These are phyloP conservation scores for Coemansia asiatica DNA, from an alignment of 192 early-diverging fungal genomes.

Conservation along the genomic window DNA sequence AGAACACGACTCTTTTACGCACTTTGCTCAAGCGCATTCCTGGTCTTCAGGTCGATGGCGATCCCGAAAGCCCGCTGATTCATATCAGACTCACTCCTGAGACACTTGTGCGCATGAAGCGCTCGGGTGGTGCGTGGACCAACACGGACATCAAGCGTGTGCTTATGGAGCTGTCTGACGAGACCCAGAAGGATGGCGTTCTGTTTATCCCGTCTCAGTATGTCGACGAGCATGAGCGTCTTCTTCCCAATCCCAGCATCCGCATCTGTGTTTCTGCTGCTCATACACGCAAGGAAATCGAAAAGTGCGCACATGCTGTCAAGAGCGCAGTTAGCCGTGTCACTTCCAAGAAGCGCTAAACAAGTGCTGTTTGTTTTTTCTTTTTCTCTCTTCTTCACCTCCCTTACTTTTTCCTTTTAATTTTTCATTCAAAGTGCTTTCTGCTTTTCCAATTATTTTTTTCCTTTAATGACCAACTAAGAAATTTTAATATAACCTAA, in stretches of 20 bases:
- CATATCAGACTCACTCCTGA: constrained; percentile 68
- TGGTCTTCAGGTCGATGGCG: constrained; percentile 56
- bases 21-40: constrained; percentile 56
- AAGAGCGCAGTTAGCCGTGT: constrained; percentile 64
- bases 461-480: no score
- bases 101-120: constrained; percentile 67
- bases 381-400: no score
- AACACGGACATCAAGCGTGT: constrained; percentile 56
- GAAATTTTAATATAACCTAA: neutral
- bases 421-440: neutral
- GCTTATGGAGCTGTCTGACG: constrained; percentile 81
- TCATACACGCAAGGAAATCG: constrained; percentile 79
- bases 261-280: constrained; percentile 74
- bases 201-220: constrained; percentile 87
- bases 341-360: constrained; percentile 51
- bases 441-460: neutral
- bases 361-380: neutral
- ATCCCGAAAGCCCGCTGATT: constrained; percentile 65
- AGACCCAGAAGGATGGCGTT: constrained; percentile 77
- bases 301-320: constrained; percentile 77
- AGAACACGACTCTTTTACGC: constrained; percentile 67
- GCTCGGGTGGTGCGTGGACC: constrained; percentile 55
- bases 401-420: no score
- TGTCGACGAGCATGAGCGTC: constrained; percentile 76
- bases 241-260: constrained; percentile 76